Evolutionary conservation across 2,329 filamentous ascomycete species (phyloP).

Genomic region (Verticillium dahliae): DNA sequence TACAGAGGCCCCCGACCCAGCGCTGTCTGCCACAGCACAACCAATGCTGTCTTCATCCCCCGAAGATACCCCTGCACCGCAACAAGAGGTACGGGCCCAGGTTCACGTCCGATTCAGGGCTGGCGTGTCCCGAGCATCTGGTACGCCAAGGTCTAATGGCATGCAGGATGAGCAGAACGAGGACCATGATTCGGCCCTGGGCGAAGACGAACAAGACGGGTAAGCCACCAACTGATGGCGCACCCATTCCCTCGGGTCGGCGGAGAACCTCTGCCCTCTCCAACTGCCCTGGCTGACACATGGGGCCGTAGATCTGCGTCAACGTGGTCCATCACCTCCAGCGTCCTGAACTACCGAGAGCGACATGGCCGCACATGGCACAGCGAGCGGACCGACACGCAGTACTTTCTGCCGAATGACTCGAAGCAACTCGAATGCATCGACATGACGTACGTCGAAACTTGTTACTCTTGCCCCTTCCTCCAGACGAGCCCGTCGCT

Average conservation of each 20-base stretch:
- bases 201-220: neutral
- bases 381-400: conserved; percentile 3
- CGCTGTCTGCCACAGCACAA: neutral
- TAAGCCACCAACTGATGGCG: neutral
- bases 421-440: conserved; percentile 9
- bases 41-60: neutral
- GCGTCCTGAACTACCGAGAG: conserved; percentile 7
- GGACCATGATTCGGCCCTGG: neutral
- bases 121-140: neutral
- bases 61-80: neutral
- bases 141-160: neutral
- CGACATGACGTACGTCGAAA: conserved; percentile 1
- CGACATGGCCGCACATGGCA: conserved; percentile 8
- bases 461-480: neutral
- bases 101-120: neutral
- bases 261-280: neutral
- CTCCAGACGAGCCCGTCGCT: neutral
- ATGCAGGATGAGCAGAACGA: neutral
- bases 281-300: neutral
- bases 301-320: neutral
- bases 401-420: conserved; percentile 10
- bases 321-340: conserved; percentile 1
- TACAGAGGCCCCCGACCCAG: neutral
- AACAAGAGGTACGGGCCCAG: neutral
- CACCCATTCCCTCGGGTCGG: neutral